A percentile compares a stretch with the other conserved stretches of the same genome.
phyloP scores from a whole-genome alignment of 2,329 filamentous ascomycete species.

The Teratosphaeria zuluensis region DNA sequence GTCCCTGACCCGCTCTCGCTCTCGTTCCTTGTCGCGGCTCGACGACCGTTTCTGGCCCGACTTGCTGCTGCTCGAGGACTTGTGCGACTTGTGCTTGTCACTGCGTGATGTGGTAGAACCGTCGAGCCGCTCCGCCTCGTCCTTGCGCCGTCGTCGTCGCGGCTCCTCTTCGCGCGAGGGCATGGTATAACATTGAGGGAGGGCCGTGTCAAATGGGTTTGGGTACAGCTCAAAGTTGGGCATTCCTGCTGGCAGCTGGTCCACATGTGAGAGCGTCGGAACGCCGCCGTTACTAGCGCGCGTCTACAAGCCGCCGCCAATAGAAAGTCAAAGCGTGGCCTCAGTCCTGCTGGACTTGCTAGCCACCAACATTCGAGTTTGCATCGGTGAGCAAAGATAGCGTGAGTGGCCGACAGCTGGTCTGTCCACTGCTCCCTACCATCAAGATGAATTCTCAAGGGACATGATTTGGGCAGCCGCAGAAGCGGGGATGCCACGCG shows the following conservation, averaged over 20 bases:
- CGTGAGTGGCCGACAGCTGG: background rate
- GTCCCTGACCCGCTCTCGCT: conserved; percentile 17
- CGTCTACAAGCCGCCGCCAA: background rate
- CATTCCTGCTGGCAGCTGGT: background rate
- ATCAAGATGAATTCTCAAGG: background rate
- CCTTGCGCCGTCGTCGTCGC: conserved; percentile 21
- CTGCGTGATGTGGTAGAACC: conserved; percentile 16
- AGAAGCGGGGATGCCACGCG: background rate
- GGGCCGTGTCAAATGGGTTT: conserved; percentile 9
- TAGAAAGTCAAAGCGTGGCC: background rate
- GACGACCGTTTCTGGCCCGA: conserved; percentile 12
- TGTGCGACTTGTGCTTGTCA: conserved; percentile 17
- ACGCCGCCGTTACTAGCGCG: background rate
- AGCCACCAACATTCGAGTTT: background rate
- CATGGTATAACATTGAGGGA: conserved; percentile 9
- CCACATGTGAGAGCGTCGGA: background rate
- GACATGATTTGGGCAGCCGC: background rate
- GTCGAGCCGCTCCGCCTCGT: conserved; percentile 24
- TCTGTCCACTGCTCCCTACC: background rate
- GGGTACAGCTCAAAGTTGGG: conserved; percentile 7
- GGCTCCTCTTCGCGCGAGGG: conserved; percentile 15
- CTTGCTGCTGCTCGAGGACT: conserved; percentile 13
- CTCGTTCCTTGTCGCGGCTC: conserved; percentile 19
- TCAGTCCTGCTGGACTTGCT: background rate
- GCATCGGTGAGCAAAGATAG: background rate